Evolutionary conservation across 2,329 filamentous ascomycete species (phyloP).

Genomic region (Penicillium sp.): DNA sequence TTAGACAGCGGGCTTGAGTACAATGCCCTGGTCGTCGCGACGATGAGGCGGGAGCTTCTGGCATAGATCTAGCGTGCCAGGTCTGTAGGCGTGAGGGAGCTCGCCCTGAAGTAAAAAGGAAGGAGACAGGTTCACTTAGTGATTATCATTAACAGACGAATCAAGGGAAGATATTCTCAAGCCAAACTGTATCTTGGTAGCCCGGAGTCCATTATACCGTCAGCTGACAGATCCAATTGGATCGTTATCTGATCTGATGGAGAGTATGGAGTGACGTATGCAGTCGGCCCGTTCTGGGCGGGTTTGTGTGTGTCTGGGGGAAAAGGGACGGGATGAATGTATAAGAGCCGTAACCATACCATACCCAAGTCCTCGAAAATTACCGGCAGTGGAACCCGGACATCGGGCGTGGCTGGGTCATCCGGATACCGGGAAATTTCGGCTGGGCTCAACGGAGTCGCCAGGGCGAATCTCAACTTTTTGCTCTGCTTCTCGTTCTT

Average conservation of each 20-base stretch:
- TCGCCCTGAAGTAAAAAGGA: not conserved
- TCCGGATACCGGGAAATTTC: slow-evolving; percentile 36
- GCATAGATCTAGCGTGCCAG: slow-evolving; percentile 5
- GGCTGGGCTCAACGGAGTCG: slow-evolving; percentile 23
- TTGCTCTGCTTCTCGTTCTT: slow-evolving; percentile 16
- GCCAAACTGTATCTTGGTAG: not conserved
- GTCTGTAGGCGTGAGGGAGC: not conserved
- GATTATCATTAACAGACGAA: not conserved
- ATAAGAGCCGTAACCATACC: slow-evolving; percentile 18
- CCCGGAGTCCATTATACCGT: no score
- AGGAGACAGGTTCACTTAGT: no score
- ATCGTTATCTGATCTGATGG: not conserved
- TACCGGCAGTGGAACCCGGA: slow-evolving; percentile 7
- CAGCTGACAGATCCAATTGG: not conserved
- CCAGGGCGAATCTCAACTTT: slow-evolving; percentile 19
- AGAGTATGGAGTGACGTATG: no score
- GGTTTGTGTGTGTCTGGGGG: no score
- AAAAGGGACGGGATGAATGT: slow-evolving; percentile 15
- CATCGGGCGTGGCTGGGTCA: slow-evolving; percentile 15
- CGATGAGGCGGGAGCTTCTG: slow-evolving; percentile 31
- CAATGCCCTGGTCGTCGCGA: slow-evolving; percentile 35
- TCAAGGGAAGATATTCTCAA: not conserved
- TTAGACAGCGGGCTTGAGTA: slow-evolving; percentile 35
- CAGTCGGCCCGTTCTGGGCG: no score
- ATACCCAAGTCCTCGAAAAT: slow-evolving; percentile 5